Evolutionary conservation across 2,329 filamentous ascomycete genomes (phyloP), one percentile per base, ranked within the genome.

Genomic region (Fusarium sp.): DNA sequence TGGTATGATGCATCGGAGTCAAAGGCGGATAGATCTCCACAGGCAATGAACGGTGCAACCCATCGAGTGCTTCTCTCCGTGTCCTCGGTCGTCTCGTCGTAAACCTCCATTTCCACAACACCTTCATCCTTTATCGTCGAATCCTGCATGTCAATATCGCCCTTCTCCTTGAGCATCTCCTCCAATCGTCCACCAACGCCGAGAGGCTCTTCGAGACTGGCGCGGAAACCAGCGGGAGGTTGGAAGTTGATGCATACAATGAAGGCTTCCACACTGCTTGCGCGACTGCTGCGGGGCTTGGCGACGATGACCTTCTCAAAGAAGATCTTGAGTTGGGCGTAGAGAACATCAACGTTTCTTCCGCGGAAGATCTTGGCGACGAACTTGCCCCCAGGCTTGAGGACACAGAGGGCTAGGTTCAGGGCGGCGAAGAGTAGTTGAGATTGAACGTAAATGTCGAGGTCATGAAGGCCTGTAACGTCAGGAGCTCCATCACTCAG

Each of bases 301-400:
- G 96, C 95, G 21, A 98, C 94, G 28, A 94, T 90, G 46, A 99
- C 96, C 60, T 90, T 86, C 74, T 90, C 81, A 76, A 99, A 99
- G 61, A 98, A 95, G 25, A 96, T 90, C 81, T 95, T 96, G 60
- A 99, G 88, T 81, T 99, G 96, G 4, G 95, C 95, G 80, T 96
- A 98, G 13, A 99, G 89, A 30, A 98, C 86, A 80, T 98, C 96
- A n/a, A 98, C 95, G 78, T 98, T 96, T 76, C 95, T 92, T 21
- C 94, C 95, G 21, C 96, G 87, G 85, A 99, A 99, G 69, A 99
- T 98, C 86, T 99, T 99, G 67, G 96, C 96, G 12, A 99, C 96
- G 77, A 99, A 99, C 79, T 94, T 97, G 71, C 96, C 96, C 47
- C 96, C 96, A 0, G 95, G 95, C 67, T 93, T 93, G 28, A 99